Conservation (phyloP, 202 grass and related monocot species). For the Brachypodium distachyon region DNA sequence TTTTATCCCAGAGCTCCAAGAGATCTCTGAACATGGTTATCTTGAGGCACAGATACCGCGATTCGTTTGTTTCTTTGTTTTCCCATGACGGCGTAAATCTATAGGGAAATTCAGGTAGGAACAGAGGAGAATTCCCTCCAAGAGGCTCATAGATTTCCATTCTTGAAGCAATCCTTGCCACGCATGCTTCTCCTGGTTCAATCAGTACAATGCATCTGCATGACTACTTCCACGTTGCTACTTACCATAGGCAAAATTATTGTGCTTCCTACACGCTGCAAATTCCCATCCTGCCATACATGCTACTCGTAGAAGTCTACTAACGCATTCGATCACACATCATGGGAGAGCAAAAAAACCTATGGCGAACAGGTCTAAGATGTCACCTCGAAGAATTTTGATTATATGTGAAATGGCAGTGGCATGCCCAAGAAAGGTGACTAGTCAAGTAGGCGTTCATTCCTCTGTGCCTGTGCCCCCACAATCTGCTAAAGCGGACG, state of each 20-base stretch:
- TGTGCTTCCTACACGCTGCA: background rate
- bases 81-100: too few relatives aligned
- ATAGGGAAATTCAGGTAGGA: background rate
- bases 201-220: background rate
- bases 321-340: background rate
- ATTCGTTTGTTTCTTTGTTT: too few relatives aligned
- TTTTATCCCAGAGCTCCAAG: too few relatives aligned
- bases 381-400: conserved; percentile 24
- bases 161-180: background rate
- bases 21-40: too few relatives aligned
- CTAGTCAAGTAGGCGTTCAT: conserved; percentile 35
- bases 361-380: background rate
- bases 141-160: background rate
- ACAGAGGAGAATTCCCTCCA: background rate
- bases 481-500: conserved; percentile 35
- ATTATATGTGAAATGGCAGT: background rate
- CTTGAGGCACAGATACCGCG: too few relatives aligned
- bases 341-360: conserved; percentile 20
- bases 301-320: background rate
- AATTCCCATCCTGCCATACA: background rate
- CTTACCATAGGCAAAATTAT: conserved; percentile 27
- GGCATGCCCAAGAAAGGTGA: conserved; percentile 48
- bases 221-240: conserved; percentile 28
- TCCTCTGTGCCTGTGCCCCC: conserved; percentile 33
- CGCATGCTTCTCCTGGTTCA: background rate